Conservation (phyloP, 2,329 filamentous ascomycete species). For the Trichoderma hamatum region DNA sequence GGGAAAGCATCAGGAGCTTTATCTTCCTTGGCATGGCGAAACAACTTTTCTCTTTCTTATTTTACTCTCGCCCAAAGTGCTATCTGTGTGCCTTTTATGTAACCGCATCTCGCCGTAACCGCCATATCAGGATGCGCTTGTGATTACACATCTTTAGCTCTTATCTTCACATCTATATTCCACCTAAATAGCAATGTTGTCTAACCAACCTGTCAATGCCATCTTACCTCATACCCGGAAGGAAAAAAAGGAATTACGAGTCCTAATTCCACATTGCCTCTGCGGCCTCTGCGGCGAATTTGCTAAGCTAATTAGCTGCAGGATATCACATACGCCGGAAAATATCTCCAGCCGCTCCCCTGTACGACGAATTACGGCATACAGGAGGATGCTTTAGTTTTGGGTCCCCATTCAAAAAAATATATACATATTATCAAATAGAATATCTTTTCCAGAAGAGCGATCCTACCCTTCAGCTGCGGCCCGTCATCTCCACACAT, state of each 20-base stretch:
- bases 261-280: background rate
- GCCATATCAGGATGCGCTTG: background rate
- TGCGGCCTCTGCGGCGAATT: no score
- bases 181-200: background rate
- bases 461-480: background rate
- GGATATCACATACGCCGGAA: background rate
- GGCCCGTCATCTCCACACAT: background rate
- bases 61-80: no score
- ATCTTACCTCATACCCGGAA: background rate
- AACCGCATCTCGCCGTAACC: background rate
- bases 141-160: background rate
- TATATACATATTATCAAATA: background rate
- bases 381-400: background rate
- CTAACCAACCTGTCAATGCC: background rate
- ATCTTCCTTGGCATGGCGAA: background rate
- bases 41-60: background rate
- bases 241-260: background rate
- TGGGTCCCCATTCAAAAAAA: background rate
- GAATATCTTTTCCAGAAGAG: background rate
- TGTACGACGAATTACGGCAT: background rate
- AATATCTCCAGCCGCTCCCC: background rate
- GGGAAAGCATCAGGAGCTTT: background rate
- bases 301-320: background rate
- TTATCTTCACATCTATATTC: background rate
- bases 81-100: background rate